A percentile compares a stretch with the other conserved stretches of the same genome.
Conservation (phyloP, 2,329 filamentous ascomycete species). For the Alternaria ventricosa region DNA sequence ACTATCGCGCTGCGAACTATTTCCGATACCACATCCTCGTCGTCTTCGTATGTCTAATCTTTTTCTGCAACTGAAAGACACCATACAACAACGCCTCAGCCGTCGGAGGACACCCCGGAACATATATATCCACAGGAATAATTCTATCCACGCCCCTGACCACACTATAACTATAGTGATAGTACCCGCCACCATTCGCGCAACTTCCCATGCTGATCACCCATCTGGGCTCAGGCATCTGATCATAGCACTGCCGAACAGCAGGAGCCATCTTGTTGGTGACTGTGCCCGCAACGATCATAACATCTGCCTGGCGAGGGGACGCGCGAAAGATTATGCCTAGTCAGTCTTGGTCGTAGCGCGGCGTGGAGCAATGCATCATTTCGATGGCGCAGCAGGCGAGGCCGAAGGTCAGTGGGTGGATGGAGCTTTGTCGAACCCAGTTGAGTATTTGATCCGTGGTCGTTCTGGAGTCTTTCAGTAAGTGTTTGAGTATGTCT, state of each 20-base stretch:
- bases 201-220: slow-evolving; percentile 85
- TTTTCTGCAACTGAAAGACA: slow-evolving; percentile 79
- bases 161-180: slow-evolving; percentile 84
- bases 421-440: slow-evolving; percentile 83
- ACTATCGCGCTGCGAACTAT: slow-evolving; percentile 31
- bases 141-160: slow-evolving; percentile 79
- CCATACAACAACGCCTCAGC: slow-evolving; percentile 64
- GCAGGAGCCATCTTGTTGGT: slow-evolving; percentile 97
- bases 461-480: slow-evolving; percentile 64
- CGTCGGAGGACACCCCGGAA: slow-evolving; percentile 72
- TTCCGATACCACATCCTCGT: slow-evolving; percentile 66
- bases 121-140: slow-evolving; percentile 81
- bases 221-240: slow-evolving; percentile 93
- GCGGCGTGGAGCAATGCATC: slow-evolving; percentile 90
- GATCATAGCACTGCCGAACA: slow-evolving; percentile 87
- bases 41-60: slow-evolving; percentile 69
- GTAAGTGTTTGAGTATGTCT: not conserved
- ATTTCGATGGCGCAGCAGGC: slow-evolving; percentile 92
- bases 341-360: slow-evolving; percentile 87
- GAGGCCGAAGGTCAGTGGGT: slow-evolving; percentile 89
- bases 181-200: slow-evolving; percentile 84
- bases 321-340: slow-evolving; percentile 93
- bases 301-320: slow-evolving; percentile 86
- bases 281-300: slow-evolving; percentile 91
- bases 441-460: slow-evolving; percentile 85